Base-by-base conservation (phyloP, 2,329 filamentous ascomycete genomes). In the Sphaceloma murrayae region DNA sequence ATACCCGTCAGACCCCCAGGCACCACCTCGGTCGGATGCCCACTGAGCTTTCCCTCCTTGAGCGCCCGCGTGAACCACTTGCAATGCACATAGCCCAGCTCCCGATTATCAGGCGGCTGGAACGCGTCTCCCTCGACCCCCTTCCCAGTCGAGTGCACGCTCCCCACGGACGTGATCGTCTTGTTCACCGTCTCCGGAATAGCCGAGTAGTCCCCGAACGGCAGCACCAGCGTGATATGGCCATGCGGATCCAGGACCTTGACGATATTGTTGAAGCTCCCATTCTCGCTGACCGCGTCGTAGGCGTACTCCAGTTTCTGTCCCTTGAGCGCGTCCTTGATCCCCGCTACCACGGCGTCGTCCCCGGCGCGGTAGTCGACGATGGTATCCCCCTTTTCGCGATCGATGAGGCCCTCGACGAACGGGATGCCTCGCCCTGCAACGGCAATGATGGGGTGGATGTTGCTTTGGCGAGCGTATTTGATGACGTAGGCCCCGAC, bases 211-310 rank as follows among this genome's bases (percentile, higher is more conserved):
- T 70, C 62, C 40, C 63, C 63, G 8, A 34, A 52, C 0, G 57
- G 56, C 30, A 68, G 52, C 11, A 72, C 67, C 2, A 62, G 54
- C 1, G 66, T 65, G 11, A 68, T 55, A 43, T 56, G 61, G 0
- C 58, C 61, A 5, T 62, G 58, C 1, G 58, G 48, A 1, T 60
- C 60, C 7, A 77, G 54, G 2, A 69, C 67, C 32, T 65, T 58
- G 17, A 57, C 56, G 5, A 77, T 54, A 34, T 71, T 72, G 32
- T 57, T 42, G 38, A 48, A 53, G 29, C 36, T 65, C 60, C 67
- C 65, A 9, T 76, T 63, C 51, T 79, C 73, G 1, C 66, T 67
- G 0, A 77, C 68, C 0, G 76, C 72, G 51, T 82, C 78, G 46
- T 72, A 72, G 0, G 74, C 76, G 48, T 77, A 64, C 4, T 64